These are phyloP conservation scores for Chlorencoelia australis DNA, from an alignment of 2,329 filamentous ascomycete species.

Conservation along the genomic window DNA sequence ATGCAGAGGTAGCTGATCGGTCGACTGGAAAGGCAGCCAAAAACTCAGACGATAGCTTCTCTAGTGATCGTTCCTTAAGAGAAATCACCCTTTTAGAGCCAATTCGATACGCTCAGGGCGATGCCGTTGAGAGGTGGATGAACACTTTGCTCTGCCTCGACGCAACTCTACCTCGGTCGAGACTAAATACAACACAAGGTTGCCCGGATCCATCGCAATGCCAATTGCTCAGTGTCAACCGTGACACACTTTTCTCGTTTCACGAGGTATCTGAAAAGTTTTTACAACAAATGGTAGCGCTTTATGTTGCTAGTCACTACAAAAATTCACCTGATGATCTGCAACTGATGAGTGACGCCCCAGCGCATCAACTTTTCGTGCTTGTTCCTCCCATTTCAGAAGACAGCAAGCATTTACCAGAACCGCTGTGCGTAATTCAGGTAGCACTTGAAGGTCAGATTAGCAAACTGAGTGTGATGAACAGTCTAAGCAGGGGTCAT, in stretches of 20 bases:
- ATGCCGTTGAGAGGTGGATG: conserved; percentile 91
- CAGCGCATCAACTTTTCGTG: conserved; percentile 92
- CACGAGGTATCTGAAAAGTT: conserved; percentile 96
- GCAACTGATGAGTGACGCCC: conserved; percentile 97
- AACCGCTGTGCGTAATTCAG: conserved; percentile 90
- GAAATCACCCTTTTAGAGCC: conserved; percentile 92
- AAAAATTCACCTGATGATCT: conserved; percentile 97
- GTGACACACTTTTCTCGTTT: conserved; percentile 96
- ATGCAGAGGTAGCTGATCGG: conserved; percentile 64
- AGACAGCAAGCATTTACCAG: conserved; percentile 68
- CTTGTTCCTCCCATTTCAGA: conserved; percentile 79
- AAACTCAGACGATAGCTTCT: conserved; percentile 44
- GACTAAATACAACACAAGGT: conserved; percentile 35
- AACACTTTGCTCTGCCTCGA: conserved; percentile 91
- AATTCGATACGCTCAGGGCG: conserved; percentile 86
- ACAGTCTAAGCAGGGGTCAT: conserved; percentile 79
- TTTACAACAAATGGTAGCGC: conserved; percentile 92
- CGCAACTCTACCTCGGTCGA: conserved; percentile 70
- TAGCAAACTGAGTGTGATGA: conserved; percentile 83
- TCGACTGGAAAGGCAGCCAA: conserved; percentile 66
- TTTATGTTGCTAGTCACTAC: conserved; percentile 96
- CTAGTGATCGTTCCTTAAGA: conserved; percentile 67
- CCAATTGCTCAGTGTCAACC: conserved; percentile 86
- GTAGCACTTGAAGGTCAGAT: conserved; percentile 92
- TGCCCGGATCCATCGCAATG: conserved; percentile 87